Base-by-base conservation (phyloP, 2,329 filamentous ascomycete species). In the Fusarium albosuccineum region DNA sequence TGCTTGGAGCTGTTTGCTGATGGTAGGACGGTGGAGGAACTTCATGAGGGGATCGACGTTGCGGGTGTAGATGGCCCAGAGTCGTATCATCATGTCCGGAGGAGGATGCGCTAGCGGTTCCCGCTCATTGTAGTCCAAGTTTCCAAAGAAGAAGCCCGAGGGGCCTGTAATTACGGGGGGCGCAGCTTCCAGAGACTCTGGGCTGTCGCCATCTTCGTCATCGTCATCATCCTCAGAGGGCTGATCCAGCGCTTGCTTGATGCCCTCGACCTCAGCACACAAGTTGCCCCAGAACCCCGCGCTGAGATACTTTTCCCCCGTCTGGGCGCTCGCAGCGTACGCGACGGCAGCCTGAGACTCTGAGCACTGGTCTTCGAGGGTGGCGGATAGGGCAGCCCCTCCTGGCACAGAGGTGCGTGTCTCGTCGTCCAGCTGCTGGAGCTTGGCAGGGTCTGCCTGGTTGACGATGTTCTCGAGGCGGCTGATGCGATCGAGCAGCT, bases 401-500 rank as follows among this genome's bases (percentile, higher is more conserved):
- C 56, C 50, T 17, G 49, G 40, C 40, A 27, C 27, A 13, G 30
- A 11, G 4, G 40, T 13, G 17, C 50, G 61, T 10, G 60, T 29
- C 34, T 73, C 44, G 4, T 68, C 58, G 30, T 74, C 72, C 48
- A 76, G 58, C 60, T 73, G 71, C 53, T 65, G 55, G 58, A 74
- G 53, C 48, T 68, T 75, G 26, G 55, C 69, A 29, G 80, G 73
- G 57, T 82, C 78, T 45, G 79, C 82, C 59, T 80, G 75, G 30
- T 79, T 80, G n/a, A 83, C 82, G 48, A 83, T 83, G 44, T 69
- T 76, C 73, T 83, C 82, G 9, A 83, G 77, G 14, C 81, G 79
- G 57, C 78, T 79, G 50, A 83, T 77, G 22, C 82, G 79, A 61
- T 80, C 78, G 14, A 83, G 74, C 5, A 83, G 75, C 67, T 83